These are phyloP conservation scores for Tothia fuscella DNA, from an alignment of 2,329 filamentous ascomycete genomes.

Conservation along the genomic window DNA sequence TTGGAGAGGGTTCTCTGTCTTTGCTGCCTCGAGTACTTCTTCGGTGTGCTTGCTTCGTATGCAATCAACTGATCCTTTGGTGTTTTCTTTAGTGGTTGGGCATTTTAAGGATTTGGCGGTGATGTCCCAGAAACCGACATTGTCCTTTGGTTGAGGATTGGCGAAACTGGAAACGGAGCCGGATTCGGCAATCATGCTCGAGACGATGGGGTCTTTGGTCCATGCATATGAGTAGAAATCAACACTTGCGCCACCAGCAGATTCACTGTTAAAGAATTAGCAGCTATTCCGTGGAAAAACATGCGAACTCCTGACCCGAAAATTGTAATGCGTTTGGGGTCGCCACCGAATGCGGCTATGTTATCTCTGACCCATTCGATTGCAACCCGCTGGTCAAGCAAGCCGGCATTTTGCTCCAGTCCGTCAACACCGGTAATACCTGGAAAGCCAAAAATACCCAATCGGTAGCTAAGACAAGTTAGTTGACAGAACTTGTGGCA, in stretches of 20 bases:
- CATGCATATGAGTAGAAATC: constrained; percentile 12
- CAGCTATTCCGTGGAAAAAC: not conserved
- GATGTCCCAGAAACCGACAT: constrained; percentile 5
- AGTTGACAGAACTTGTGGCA: not conserved
- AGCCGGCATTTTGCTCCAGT: constrained; percentile 13
- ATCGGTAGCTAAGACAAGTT: not conserved
- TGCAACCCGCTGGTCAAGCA: constrained; percentile 16
- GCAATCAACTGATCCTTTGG: constrained; percentile 1
- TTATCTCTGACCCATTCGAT: constrained; percentile 18
- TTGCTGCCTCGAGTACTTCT: constrained; percentile 1
- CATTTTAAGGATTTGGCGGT: constrained; percentile 1
- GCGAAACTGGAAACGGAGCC: constrained; percentile 8
- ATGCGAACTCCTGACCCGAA: constrained; percentile 22
- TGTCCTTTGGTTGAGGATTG: constrained; percentile 2
- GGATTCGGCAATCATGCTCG: constrained; percentile 11
- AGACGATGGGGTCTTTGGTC: constrained; percentile 13
- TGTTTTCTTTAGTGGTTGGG: not conserved
- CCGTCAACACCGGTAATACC: constrained; percentile 6
- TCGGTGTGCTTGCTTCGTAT: not conserved
- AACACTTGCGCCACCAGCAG: constrained; percentile 16
- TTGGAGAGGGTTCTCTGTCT: constrained; percentile 2
- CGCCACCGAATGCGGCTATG: constrained; percentile 12
- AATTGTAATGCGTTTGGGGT: constrained; percentile 22
- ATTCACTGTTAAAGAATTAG: constrained; percentile 6
- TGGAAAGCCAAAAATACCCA: constrained; percentile 5